Evolutionary conservation across 305 asterid genomes (phyloP), one percentile per base, ranked within the genome.

Genomic region (Nicotiana rustica): DNA sequence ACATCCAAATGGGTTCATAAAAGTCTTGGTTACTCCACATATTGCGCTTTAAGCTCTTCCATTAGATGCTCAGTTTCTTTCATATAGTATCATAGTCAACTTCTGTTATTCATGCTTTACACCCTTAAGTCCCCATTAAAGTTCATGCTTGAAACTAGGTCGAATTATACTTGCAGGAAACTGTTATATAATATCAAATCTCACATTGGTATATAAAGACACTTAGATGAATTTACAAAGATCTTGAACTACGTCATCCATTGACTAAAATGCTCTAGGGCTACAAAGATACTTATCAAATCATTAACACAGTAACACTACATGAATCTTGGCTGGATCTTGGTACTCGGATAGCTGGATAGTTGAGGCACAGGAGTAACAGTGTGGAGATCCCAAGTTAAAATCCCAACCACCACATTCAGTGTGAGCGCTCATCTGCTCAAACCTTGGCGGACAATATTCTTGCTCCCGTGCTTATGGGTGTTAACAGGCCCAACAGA

Each of bases 41-140:
- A 35, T 67, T 67, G 52, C 2, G 76, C 47, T 41, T 67, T 8
- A n/a, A 67, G 52, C 38, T 41, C 76, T 31, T 66, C 44, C 1
- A 67, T 15, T 33, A 35, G 14, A 67, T 67, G 75, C 36, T 33
- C 75, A 67, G 13, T 0, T 17, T 68, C 77, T 0, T n/a, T 44
- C 56, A 68, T n/a, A 68, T 36, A 36, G 77, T 36, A 38, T 69
- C 77, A 69, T n/a, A 38, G 77, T 4, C n/a, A 69, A 38, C 1
- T 38, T 69, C 38, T 38, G 33, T 57, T 57, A 57, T n/a, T 57
- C 25, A n/a, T 57, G 64, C 25, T 57, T 57, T 19, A 55, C 18
- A 55, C 60, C 60, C n/a, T 49, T 13, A 49, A 55, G 59, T 55
- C 59, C n/a, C 6, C 60, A 55, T 15, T 55, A 4, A 55, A 55